Evolutionary conservation across 441 rosid species (phyloP).

Genomic region (Pelargonium australe): DNA sequence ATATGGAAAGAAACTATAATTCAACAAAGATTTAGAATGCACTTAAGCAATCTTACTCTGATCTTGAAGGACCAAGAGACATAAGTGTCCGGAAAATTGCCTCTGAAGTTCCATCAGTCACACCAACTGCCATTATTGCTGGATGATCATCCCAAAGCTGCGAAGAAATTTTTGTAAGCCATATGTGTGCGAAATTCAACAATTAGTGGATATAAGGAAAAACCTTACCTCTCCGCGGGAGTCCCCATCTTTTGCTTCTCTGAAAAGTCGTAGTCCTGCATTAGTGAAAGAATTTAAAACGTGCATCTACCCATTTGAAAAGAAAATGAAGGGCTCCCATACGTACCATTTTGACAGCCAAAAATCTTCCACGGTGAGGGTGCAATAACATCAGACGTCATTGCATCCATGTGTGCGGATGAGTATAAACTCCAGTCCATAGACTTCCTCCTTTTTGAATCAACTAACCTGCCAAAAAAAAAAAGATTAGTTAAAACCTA

Average conservation of each 20-base stretch:
- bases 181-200: conserved; percentile 9
- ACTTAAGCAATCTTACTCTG: conserved; percentile 58
- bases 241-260: conserved; percentile 78
- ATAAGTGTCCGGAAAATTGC: conserved; percentile 64
- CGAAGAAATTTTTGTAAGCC: not conserved
- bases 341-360: conserved; percentile 86
- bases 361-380: conserved; percentile 96
- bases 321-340: conserved; percentile 8
- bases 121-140: conserved; percentile 92
- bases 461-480: conserved; percentile 31
- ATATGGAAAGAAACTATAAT: not conserved
- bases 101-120: conserved; percentile 71
- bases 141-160: conserved; percentile 91
- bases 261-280: conserved; percentile 84
- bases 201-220: conserved; percentile 3
- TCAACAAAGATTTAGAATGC: not conserved
- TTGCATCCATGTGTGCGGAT: conserved; percentile 41
- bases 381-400: conserved; percentile 69
- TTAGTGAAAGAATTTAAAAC: conserved; percentile 12
- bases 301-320: conserved; percentile 8
- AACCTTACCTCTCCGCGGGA: conserved; percentile 47
- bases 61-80: conserved; percentile 74
- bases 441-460: conserved; percentile 43
- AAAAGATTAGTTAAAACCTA: not conserved
- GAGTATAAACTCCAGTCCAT: conserved; percentile 51